These are phyloP conservation scores for Eucalyptus decipiens DNA, from an alignment of 345 rosid species.

Conservation along the genomic window DNA sequence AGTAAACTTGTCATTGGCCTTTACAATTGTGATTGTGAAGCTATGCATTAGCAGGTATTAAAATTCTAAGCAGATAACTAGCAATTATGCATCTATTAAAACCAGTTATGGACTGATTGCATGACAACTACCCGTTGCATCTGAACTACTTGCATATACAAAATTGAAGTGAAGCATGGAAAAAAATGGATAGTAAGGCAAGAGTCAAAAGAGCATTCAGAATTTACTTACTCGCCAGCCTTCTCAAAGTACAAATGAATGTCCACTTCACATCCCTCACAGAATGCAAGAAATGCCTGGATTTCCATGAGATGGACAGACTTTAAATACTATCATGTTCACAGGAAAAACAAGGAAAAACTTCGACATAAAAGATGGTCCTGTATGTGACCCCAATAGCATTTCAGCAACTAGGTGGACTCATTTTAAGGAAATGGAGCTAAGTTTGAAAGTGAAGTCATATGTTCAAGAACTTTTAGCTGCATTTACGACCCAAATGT, in stretches of 20 bases:
- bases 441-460: background rate
- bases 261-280: constrained; percentile 78
- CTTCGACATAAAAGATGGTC: background rate
- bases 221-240: constrained; percentile 4
- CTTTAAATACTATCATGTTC: background rate
- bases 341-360: too few species aligned
- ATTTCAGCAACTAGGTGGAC: background rate
- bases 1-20: background rate
- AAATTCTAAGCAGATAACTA: background rate
- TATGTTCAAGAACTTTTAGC: background rate
- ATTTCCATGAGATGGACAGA: background rate
- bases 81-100: background rate
- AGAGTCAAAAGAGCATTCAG: background rate
- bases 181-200: background rate
- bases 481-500: background rate
- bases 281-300: constrained; percentile 83
- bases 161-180: background rate
- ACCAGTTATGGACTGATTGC: background rate
- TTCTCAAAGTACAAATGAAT: constrained; percentile 70
- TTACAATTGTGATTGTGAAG: rapidly evolving
- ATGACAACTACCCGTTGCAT: background rate
- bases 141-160: background rate
- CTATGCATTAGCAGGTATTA: background rate
- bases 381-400: background rate
- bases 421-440: background rate